phyloP scores from a whole-genome alignment of 2,329 filamentous ascomycete genomes.

The Colletotrichum lupini region DNA sequence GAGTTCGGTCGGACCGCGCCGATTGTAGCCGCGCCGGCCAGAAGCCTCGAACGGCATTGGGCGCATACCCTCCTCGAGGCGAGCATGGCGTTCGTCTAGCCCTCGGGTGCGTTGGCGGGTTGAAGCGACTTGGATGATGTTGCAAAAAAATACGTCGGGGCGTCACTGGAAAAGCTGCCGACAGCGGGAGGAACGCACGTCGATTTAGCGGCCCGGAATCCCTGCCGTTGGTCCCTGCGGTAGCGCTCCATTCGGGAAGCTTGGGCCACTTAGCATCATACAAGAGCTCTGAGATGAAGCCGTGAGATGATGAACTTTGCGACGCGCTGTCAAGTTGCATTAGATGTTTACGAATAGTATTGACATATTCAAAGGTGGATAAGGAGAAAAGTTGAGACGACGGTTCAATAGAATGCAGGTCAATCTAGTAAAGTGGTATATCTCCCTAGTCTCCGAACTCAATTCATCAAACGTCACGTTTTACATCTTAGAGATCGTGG shows the following conservation, averaged over 20 bases:
- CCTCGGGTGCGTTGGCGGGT: background rate
- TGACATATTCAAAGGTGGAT: too few relatives aligned
- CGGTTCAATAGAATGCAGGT: background rate
- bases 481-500: constrained; percentile 27
- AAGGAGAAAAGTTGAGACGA: background rate
- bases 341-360: background rate
- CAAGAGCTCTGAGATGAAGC: background rate
- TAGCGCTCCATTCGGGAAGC: constrained; percentile 6
- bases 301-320: background rate
- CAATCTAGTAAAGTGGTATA: constrained; percentile 13
- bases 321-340: background rate
- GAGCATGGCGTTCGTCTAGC: constrained; percentile 43
- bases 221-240: background rate
- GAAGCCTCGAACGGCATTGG: constrained; percentile 43
- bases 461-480: background rate
- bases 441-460: background rate
- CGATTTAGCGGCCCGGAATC: constrained; percentile 13
- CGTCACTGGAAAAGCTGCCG: constrained; percentile 1
- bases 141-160: constrained; percentile 2
- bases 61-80: constrained; percentile 48
- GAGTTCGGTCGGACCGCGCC: constrained; percentile 21
- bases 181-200: constrained; percentile 8
- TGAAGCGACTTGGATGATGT: background rate
- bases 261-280: constrained; percentile 6
- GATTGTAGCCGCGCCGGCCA: constrained; percentile 13